Base-by-base conservation (phyloP, 2,329 filamentous ascomycete genomes). In the Cladosporium sp. region DNA sequence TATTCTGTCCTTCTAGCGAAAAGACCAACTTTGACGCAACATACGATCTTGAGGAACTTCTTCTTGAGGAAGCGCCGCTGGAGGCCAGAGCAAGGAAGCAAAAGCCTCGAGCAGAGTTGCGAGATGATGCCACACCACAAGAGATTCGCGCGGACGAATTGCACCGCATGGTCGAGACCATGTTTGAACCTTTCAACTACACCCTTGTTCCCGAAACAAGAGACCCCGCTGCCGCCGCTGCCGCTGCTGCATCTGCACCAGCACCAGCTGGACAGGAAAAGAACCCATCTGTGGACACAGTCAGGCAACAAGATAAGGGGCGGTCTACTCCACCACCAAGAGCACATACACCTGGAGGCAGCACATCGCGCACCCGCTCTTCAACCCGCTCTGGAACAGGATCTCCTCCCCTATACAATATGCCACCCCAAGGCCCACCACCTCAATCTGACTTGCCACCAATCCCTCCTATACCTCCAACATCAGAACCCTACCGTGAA, bases 11-110 rank as follows among this genome's bases (percentile, higher is more conserved):
- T 0, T 95, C 92, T 0, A 91, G 89, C 50, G 93, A 97, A 42
- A 98, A 98, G 78, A 97, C 93, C 3, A 98, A 98, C 67, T 98
- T 98, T 59, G 93, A 98, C 69, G 93, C 93, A 4, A 98, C 93
- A 0, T 97, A 98, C 65, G 93, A 98, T 68, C 73, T 98, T 43
- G 93, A 98, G 66, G 93, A 98, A 67, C 70, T 98, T 16, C 72
- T 98, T 2, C 71, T 98, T 38, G 93, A 98, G 69, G 93, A 98
- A 67, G 93, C 93, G 11, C 93, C 93, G 1, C 73, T 98, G 4
- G 93, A 98, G 69, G 93, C 93, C 49, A 79, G 93, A 62, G 90
- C 93, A 43, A 81, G 93, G 59, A 84, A 92, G 64, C 93, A 97
- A 68, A 96, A 97, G 69, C 93, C 93, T 2, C 80, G 93, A 55